These are phyloP conservation scores for Fusarium sp. DNA, from an alignment of 2,329 filamentous ascomycete genomes.

Conservation along the genomic window DNA sequence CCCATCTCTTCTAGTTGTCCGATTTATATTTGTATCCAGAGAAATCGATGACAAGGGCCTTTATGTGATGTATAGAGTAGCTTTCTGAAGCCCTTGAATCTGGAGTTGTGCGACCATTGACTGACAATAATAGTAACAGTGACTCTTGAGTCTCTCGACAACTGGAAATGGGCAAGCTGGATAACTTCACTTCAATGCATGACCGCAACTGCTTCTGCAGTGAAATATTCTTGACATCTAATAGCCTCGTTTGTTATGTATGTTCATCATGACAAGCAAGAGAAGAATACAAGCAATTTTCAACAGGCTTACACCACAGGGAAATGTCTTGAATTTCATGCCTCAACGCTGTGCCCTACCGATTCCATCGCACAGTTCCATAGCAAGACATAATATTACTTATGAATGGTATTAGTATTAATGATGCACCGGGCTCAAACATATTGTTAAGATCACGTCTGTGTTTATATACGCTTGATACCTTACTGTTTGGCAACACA, in stretches of 20 bases:
- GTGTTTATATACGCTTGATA: not conserved
- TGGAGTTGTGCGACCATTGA: not conserved
- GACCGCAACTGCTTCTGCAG: too few species aligned
- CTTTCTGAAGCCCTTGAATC: not conserved
- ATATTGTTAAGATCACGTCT: not conserved
- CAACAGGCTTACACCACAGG: not conserved
- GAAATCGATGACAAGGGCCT: too few species aligned
- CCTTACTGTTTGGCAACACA: not conserved
- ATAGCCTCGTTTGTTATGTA: too few species aligned
- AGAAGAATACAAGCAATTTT: not conserved
- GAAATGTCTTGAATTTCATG: not conserved
- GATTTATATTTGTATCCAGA: not conserved
- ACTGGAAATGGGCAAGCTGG: not conserved
- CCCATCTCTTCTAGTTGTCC: not conserved
- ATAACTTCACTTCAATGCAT: not conserved
- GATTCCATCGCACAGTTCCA: too few species aligned
- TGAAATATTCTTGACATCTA: accelerated
- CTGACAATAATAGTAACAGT: not conserved
- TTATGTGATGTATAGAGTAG: not conserved
- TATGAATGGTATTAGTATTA: not conserved
- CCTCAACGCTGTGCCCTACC: not conserved
- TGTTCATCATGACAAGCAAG: not conserved
- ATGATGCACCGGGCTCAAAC: not conserved
- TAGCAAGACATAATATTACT: not conserved
- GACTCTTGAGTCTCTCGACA: not conserved